These are phyloP conservation scores for Gossypium bickii DNA, from an alignment of 345 rosid species.

Conservation along the genomic window DNA sequence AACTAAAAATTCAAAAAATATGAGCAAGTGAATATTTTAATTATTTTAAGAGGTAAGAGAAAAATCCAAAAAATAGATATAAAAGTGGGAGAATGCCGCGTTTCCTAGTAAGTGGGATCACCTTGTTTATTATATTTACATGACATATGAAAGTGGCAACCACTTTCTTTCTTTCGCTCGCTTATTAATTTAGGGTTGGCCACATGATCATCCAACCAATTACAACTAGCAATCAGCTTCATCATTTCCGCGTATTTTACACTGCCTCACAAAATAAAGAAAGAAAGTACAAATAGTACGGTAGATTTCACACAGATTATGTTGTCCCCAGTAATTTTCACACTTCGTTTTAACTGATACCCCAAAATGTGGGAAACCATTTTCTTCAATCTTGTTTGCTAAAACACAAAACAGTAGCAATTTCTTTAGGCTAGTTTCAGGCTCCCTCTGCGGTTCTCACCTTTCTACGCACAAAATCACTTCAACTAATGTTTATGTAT, in stretches of 20 bases:
- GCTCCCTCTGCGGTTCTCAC: no score
- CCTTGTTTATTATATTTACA: neutral
- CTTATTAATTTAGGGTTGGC: neutral
- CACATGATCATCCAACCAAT: neutral
- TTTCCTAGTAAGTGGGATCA: constrained; percentile 8
- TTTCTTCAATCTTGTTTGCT: no score
- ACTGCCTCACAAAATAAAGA: neutral
- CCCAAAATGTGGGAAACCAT: no score
- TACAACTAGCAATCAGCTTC: neutral
- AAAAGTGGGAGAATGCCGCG: neutral
- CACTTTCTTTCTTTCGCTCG: neutral
- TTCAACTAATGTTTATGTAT: no score
- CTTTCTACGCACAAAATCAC: no score
- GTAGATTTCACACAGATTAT: neutral
- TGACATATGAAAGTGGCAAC: neutral
- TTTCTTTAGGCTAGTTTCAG: no score
- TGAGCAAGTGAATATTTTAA: no score
- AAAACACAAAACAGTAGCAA: no score
- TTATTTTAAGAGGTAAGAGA: no score
- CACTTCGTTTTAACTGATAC: no score
- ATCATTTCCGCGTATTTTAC: neutral
- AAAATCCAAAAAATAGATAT: no score
- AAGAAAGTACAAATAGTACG: neutral
- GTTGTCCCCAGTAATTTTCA: neutral
- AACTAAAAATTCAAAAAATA: no score